Evolutionary conservation across 2,329 filamentous ascomycete species (phyloP), one percentile per base, ranked within the genome.

Genomic region (Ophiosphaerella herpotricha): DNA sequence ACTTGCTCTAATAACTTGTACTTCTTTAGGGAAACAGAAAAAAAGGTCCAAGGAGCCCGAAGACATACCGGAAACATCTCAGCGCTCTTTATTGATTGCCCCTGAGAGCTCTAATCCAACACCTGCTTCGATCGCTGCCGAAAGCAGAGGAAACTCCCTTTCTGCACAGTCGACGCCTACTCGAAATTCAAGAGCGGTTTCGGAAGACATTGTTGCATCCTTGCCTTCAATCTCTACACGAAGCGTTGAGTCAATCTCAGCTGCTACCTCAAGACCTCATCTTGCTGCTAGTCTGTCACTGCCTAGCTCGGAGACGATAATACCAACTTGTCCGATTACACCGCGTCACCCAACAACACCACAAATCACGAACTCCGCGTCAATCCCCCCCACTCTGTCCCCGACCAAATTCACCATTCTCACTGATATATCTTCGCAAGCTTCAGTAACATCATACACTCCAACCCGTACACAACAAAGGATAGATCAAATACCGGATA

Each of bases 11-110:
- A 60, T 38, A 26, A 7, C 18, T 12, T 41, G 24, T n/a, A n/a
- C 13, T 35, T 14, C 23, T n/a, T n/a, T 13, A 60, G 61, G 48
- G 48, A 62, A 55, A 42, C 54, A 57, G 31, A 58, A 34, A 55
- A 62, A 35, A 57, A 40, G 43, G 51, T 47, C n/a, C 41, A 46
- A 53, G 38, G 36, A 47, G 24, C 36, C 43, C 31, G 50, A 55
- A 39, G 43, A 56, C 29, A 40, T 23, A 16, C 32, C 45, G n/a
- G 49, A 46, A 38, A 33, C 21, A 32, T 42, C 46, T 46, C 40
- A 52, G 36, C 39, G 29, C 32, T 46, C 48, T 32, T 48, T 48
- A 18, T 45, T 55, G 26, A 48, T 43, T 12, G 24, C 44, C 24
- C 55, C 60, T 31, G 21, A 50, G 35, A 52, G 53, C 5, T 46